These are phyloP conservation scores for Chamaenerion angustifolium DNA, from an alignment of 345 rosid species.

Conservation along the genomic window DNA sequence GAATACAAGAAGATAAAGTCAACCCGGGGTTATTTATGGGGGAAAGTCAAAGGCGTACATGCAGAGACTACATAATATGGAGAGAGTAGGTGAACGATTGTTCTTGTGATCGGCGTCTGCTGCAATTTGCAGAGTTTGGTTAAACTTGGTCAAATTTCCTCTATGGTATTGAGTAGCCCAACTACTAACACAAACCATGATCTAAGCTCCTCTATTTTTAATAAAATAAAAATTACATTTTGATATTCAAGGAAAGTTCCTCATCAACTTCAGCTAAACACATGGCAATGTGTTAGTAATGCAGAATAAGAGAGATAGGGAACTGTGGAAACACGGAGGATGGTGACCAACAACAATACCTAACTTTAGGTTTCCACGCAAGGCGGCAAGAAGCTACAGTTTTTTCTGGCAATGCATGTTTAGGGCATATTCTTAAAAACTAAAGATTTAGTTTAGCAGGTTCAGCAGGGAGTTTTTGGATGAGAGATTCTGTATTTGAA, in stretches of 20 bases:
- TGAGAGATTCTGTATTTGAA: too few species aligned
- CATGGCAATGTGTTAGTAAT: background rate
- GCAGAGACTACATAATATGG: too few species aligned
- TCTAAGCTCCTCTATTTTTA: too few species aligned
- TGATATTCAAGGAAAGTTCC: too few species aligned
- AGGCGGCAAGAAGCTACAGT: too few species aligned
- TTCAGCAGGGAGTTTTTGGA: too few species aligned
- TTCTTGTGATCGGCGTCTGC: background rate
- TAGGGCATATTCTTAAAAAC: too few species aligned
- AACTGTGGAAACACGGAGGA: background rate
- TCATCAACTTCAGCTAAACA: too few species aligned
- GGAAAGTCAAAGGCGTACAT: background rate
- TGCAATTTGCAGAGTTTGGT: constrained; percentile 2
- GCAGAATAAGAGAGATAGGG: background rate
- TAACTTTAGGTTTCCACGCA: constrained; percentile 3
- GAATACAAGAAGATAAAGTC: constrained; percentile 1
- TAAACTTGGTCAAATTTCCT: constrained; percentile 2
- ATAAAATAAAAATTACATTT: too few species aligned
- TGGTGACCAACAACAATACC: constrained; percentile 39
- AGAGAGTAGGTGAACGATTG: constrained; percentile 2
- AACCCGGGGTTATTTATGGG: background rate
- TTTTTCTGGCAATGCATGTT: too few species aligned
- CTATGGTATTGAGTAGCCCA: background rate
- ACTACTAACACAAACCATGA: background rate
- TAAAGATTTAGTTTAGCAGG: too few species aligned